Base-by-base conservation (phyloP, 345 rosid genomes). In the Eucalyptus camaldulensis region DNA sequence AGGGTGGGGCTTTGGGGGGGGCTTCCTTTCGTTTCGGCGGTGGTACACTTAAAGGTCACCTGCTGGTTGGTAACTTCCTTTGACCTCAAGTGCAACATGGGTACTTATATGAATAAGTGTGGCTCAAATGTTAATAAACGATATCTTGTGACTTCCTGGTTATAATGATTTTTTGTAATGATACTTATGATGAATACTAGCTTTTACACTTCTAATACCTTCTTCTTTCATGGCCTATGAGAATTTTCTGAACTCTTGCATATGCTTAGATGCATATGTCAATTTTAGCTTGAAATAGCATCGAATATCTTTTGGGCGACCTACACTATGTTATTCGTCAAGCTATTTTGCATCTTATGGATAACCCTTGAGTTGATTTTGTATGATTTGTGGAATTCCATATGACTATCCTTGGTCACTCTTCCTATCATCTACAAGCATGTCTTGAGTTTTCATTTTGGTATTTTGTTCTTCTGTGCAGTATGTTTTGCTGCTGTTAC, bases 21-120 rank as follows among this genome's bases (percentile, higher is more conserved):
- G 92, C 94, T 40, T 92, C 93, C 19, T 97, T 95, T 86, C 69
- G 94, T 53, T 96, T 94, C 25, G 98, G 98, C 10, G 88, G 99
- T n/a, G 99, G 99, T 87, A 96, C 98, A 44, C 96, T 96, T 87
- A 93, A 93, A 87, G 99, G 99, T 40, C 99, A 96, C 91, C 90
- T 96, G 88, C 92, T 96, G 95, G 98, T 96, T 51, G 89, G 96
- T 94, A 29, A 45, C 87, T 88, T 60, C 85, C 47, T 25, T 76
- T 76, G 85, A 76, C 85, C 33, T 25, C 81, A 86, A 31, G 17
- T 49, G 47, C 44, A 47, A 37, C 47, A 22, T 5, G 85, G 85
- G 27, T 22, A 21, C 47, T 37, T 76, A 21, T 19, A 40, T 76
- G 16, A 76, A 76, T 76, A 76, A 40, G 85, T 40, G 85, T 76